These are phyloP conservation scores for Irpex sp. DNA, from an alignment of 1,284 basidiomycete species.

Conservation along the genomic window DNA sequence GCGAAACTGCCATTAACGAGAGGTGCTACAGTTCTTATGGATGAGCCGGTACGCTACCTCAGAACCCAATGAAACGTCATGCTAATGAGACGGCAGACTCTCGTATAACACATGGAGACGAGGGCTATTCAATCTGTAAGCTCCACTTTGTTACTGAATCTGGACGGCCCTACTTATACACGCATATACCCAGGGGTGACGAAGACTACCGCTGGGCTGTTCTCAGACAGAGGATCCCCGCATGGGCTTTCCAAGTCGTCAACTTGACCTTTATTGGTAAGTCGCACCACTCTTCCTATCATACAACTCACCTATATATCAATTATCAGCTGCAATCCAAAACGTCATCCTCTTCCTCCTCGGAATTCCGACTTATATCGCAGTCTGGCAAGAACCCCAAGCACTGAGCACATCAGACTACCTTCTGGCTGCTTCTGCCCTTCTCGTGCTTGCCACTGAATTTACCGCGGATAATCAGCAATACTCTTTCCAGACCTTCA, in stretches of 20 bases:
- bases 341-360: slow-evolving; percentile 79
- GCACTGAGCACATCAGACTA: slow-evolving; percentile 60
- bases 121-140: slow-evolving; percentile 74
- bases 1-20: slow-evolving; percentile 2
- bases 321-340: slow-evolving; percentile 54
- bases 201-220: slow-evolving; percentile 93
- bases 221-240: slow-evolving; percentile 62
- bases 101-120: slow-evolving; percentile 82
- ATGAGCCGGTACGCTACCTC: slow-evolving; percentile 46
- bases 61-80: background rate
- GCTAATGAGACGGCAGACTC: slow-evolving; percentile 39
- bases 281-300: slow-evolving; percentile 9
- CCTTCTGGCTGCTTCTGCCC: slow-evolving; percentile 51
- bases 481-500: slow-evolving; percentile 78
- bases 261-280: slow-evolving; percentile 79
- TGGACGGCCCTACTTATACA: background rate
- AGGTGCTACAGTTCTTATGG: slow-evolving; percentile 45
- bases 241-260: slow-evolving; percentile 70
- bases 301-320: background rate
- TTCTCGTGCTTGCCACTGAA: slow-evolving; percentile 62
- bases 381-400: slow-evolving; percentile 48
- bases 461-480: slow-evolving; percentile 90
- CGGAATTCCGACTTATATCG: slow-evolving; percentile 53
- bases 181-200: slow-evolving; percentile 40
- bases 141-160: slow-evolving; percentile 9